Conservation (phyloP, 73 alveolate species). For the Tetrahymena elliotti region DNA sequence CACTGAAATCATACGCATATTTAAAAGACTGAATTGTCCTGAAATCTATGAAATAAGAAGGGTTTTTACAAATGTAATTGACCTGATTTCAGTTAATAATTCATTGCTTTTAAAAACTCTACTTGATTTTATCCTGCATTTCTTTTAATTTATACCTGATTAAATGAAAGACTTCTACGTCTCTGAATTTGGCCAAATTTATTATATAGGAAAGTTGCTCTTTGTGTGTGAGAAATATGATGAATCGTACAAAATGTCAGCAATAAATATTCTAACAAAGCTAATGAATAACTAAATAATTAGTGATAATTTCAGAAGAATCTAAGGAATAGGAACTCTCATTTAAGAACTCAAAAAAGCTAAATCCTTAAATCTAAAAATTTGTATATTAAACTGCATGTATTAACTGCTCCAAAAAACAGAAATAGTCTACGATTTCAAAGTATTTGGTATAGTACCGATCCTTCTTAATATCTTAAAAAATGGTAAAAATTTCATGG, state of each 20-base stretch:
- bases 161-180: background rate
- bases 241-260: background rate
- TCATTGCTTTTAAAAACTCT: background rate
- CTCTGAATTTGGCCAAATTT: background rate
- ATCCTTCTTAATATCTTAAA: background rate
- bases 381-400: slow-evolving; percentile 9
- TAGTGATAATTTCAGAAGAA: slow-evolving; percentile 8
- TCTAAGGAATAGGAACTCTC: slow-evolving; percentile 22
- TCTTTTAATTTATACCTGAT: background rate
- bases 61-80: background rate
- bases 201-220: background rate
- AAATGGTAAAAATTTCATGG: background rate
- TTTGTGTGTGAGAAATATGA: background rate
- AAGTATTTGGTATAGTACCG: background rate
- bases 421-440: slow-evolving; percentile 6
- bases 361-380: slow-evolving; percentile 7
- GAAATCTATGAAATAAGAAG: background rate
- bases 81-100: background rate
- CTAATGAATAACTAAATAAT: background rate
- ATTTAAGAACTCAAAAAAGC: slow-evolving; percentile 10
- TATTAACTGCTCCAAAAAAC: background rate
- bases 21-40: background rate
- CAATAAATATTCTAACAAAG: background rate
- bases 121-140: background rate
- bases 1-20: background rate